Conservation (phyloP, 306 rosid genomes). For the Fragaria iinumae region DNA sequence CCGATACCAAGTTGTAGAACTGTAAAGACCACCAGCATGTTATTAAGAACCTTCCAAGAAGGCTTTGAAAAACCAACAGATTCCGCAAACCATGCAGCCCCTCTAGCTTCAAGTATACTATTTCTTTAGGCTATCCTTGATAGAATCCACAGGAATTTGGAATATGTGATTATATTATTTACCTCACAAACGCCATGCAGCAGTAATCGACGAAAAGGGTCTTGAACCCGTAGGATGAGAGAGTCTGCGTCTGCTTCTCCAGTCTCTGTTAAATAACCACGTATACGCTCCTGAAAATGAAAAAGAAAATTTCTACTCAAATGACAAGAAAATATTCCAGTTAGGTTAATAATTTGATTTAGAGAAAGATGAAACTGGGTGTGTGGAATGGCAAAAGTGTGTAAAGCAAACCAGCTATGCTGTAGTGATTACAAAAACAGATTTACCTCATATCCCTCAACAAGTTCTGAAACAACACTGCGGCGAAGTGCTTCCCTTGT, state of each 20-base stretch:
- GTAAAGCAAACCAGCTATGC: background rate
- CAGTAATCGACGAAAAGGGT: slow-evolving; percentile 80
- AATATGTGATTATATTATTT: slow-evolving; percentile 17
- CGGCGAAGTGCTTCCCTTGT: slow-evolving; percentile 95
- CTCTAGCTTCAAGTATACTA: background rate
- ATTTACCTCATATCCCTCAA: slow-evolving; percentile 79
- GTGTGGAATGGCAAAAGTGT: background rate
- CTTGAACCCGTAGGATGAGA: slow-evolving; percentile 60
- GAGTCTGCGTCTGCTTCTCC: slow-evolving; percentile 47
- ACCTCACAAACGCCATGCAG: slow-evolving; percentile 99
- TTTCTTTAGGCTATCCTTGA: background rate
- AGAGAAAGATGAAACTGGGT: background rate
- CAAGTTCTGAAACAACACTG: slow-evolving; percentile 63
- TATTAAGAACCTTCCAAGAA: background rate
- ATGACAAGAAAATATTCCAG: background rate
- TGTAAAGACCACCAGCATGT: slow-evolving; percentile 27
- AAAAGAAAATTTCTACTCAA: background rate
- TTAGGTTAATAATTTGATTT: background rate
- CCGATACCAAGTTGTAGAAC: slow-evolving; percentile 84
- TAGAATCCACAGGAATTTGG: background rate
- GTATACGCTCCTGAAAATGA: slow-evolving; percentile 54
- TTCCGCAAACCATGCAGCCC: background rate
- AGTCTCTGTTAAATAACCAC: slow-evolving; percentile 48
- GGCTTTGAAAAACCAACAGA: background rate
- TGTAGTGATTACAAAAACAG: background rate